Conservation (phyloP, 805 yeast species). For the Helenozyma rhizophorensis region DNA sequence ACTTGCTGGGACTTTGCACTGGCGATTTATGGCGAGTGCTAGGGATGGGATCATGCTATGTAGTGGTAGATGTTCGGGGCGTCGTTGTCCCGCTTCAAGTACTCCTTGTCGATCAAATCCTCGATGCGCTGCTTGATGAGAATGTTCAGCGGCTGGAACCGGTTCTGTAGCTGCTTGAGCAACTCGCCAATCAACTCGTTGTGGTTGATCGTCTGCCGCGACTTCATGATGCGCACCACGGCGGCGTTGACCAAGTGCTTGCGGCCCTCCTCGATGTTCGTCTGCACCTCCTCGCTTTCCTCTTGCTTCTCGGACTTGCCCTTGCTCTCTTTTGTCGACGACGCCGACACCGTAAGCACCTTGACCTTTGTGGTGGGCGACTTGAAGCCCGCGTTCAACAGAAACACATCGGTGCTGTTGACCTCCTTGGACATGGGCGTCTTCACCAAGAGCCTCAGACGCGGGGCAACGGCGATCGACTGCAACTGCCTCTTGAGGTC, state of each 20-base stretch:
- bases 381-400: constrained; percentile 63
- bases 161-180: constrained; percentile 49
- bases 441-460: constrained; percentile 70
- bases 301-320: constrained; percentile 43
- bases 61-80: constrained; percentile 61
- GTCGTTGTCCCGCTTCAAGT: constrained; percentile 64
- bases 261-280: constrained; percentile 58
- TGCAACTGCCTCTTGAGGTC: constrained; percentile 77
- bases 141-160: constrained; percentile 68
- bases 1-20: too few relatives aligned
- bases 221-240: constrained; percentile 82
- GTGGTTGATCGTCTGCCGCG: constrained; percentile 57
- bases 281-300: constrained; percentile 51
- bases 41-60: constrained; percentile 42
- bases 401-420: constrained; percentile 56
- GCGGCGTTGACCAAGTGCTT: constrained; percentile 76
- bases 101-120: constrained; percentile 75
- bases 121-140: constrained; percentile 71
- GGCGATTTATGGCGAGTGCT: too few relatives aligned
- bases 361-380: constrained; percentile 67
- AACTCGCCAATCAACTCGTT: constrained; percentile 66
- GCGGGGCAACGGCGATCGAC: constrained; percentile 80
- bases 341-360: constrained; percentile 61
- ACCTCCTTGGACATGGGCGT: constrained; percentile 73
- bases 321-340: constrained; percentile 24